A percentile compares a stretch with the other conserved stretches of the same genome.
Evolutionary conservation across 2,329 filamentous ascomycete genomes (phyloP).

Genomic region (Ascochyta rabiei): DNA sequence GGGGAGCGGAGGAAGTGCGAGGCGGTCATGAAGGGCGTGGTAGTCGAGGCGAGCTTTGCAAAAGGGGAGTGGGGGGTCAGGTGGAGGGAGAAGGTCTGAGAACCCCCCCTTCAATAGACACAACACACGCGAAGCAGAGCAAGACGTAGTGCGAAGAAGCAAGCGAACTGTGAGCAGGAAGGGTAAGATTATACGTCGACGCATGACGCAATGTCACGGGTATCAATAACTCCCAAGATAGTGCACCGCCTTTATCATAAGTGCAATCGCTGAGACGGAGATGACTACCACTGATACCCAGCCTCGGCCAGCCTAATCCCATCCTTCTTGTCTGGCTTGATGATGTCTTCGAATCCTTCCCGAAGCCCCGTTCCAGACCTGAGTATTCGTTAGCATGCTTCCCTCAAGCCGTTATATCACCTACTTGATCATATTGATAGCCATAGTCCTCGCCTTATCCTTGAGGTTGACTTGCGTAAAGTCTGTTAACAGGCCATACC

Average conservation of each 20-base stretch:
- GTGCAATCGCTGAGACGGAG: too few relatives aligned
- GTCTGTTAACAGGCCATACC: constrained; percentile 33
- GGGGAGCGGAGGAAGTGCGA: constrained; percentile 57
- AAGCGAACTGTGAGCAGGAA: not conserved
- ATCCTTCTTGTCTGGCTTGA: constrained; percentile 21
- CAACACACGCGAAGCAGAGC: too few relatives aligned
- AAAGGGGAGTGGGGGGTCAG: constrained; percentile 66
- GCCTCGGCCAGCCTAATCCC: constrained; percentile 27
- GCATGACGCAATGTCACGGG: constrained; percentile 14
- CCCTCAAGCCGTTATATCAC: constrained; percentile 8
- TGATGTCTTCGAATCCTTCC: constrained; percentile 37
- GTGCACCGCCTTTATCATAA: too few relatives aligned
- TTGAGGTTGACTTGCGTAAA: constrained; percentile 60
- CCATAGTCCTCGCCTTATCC: constrained; percentile 52
- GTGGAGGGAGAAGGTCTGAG: constrained; percentile 56
- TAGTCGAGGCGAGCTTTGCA: constrained; percentile 66
- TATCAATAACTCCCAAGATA: constrained; percentile 25
- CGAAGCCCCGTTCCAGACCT: constrained; percentile 39
- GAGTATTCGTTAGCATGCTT: constrained; percentile 8
- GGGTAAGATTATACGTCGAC: constrained; percentile 15
- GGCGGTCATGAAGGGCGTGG: constrained; percentile 63
- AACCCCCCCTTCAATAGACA: too few relatives aligned
- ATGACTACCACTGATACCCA: constrained; percentile 30
- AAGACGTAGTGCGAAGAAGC: not conserved
- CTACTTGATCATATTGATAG: constrained; percentile 49